Evolutionary conservation across 257 asterid species (phyloP), one percentile per base, ranked within the genome.

Genomic region (Solanum medicagineum): DNA sequence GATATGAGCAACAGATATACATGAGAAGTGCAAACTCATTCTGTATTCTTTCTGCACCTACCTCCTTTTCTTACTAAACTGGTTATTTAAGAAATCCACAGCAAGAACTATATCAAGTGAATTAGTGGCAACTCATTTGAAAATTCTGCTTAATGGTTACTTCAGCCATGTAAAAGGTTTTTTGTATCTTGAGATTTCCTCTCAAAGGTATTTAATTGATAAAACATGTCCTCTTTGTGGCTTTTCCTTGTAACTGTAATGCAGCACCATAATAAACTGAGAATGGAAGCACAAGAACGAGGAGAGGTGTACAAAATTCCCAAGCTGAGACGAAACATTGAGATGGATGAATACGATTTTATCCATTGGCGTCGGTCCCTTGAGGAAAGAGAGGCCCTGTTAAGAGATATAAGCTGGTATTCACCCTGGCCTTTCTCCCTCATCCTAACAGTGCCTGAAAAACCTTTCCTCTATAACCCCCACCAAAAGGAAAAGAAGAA

Each of bases 341-440:
- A 96, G 87, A 95, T 96, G 99, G 95, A 96, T 86, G 98, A 96
- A 80, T 96, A 96, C 55, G 99, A 96, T 85, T 90, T 93, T 20
- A 90, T 96, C 87, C 99, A 96, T 86, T 96, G 98, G 98, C 97
- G 97, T 32, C 95, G 98, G 87, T 96, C 99, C 79, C 87, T 91
- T 51, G 99, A 96, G 90, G 99, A 96, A 90, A 92, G 99, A 91
- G 99, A 96, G 91, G 90, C 99, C 86, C 91, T 95, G 53, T 90
- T 96, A 77, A 92, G 99, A 83, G 99, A 96, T 86, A 96, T 95
- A 86, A 93, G 98, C 97, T 94, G 97, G 98, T 94, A 91, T 55
- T 49, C 83, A 29, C 49, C 45, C 60, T 47, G 79, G 57, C 36
- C 55, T 73, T 65, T 80, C 22, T 45, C 83, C 73, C 66, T 24